These are phyloP conservation scores for Plasmodium ovale DNA, from an alignment of 169 alveolate genomes.

Conservation along the genomic window DNA sequence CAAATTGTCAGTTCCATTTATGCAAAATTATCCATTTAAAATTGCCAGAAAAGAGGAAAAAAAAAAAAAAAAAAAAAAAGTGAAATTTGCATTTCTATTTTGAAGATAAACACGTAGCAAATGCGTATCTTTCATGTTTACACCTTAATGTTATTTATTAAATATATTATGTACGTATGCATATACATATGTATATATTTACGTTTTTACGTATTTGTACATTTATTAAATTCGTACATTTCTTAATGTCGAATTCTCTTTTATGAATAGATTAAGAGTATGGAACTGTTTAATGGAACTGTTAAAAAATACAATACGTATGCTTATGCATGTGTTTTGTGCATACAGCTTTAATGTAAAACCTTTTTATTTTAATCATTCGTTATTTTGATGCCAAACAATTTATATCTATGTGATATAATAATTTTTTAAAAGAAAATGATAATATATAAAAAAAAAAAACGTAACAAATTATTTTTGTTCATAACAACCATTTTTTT, in stretches of 20 bases:
- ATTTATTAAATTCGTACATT: neutral
- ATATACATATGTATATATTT: too few relatives aligned
- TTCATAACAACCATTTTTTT: neutral
- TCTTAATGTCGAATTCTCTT: too few relatives aligned
- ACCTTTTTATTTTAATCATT: neutral
- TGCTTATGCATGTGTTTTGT: neutral
- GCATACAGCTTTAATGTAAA: neutral
- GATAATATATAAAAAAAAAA: too few relatives aligned
- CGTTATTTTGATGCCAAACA: neutral
- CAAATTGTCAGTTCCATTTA: neutral
- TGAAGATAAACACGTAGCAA: neutral
- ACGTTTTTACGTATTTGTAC: neutral
- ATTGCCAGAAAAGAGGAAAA: neutral
- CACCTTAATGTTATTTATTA: too few relatives aligned
- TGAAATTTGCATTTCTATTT: neutral
- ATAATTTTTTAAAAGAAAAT: too few relatives aligned
- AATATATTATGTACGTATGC: too few relatives aligned
- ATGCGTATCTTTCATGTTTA: too few relatives aligned
- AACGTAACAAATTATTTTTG: neutral
- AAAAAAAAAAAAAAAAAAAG: too few relatives aligned
- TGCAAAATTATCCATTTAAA: neutral
- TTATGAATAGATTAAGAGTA: neutral
- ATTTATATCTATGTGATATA: neutral
- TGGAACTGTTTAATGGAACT: neutral
- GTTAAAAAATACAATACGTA: neutral